Conservation (phyloP, 768 basidiomycete species). For the Macrolepiota dolichaula region DNA sequence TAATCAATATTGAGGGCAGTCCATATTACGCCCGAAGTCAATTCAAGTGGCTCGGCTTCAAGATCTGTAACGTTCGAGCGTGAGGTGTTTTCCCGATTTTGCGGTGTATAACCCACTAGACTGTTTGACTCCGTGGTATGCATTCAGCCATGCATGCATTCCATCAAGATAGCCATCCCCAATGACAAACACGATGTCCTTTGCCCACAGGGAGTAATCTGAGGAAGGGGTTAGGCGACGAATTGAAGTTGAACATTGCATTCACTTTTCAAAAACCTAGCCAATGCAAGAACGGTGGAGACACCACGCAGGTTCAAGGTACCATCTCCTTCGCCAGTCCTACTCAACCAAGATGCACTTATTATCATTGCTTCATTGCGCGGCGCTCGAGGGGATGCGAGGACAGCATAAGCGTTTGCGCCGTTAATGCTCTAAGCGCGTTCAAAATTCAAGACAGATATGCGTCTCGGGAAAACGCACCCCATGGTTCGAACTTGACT, state of each 20-base stretch:
- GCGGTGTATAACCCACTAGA: conserved; percentile 42
- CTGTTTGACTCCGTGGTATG: conserved; percentile 72
- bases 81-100: not conserved
- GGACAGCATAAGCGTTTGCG: conserved; percentile 78
- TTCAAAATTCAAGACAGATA: conserved; percentile 2
- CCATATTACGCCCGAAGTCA: conserved; percentile 90
- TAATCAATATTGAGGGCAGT: conserved; percentile 93
- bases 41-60: conserved; percentile 52
- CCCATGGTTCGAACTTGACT: conserved; percentile 32
- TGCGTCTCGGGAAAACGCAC: conserved; percentile 37
- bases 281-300: conserved; percentile 82
- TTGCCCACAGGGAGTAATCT: conserved; percentile 93
- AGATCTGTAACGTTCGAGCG: conserved; percentile 46
- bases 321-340: conserved; percentile 51
- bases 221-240: not conserved
- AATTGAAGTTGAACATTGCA: not conserved
- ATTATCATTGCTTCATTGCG: conserved; percentile 91
- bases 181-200: conserved; percentile 87
- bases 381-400: conserved; percentile 85
- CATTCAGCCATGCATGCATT: conserved; percentile 86
- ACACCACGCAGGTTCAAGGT: conserved; percentile 82
- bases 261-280: conserved; percentile 78
- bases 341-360: conserved; percentile 86
- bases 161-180: conserved; percentile 89
- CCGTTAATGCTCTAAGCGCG: conserved; percentile 50